Conservation (phyloP, 495 filamentous ascomycete species). For the Penicillium subrubescens region DNA sequence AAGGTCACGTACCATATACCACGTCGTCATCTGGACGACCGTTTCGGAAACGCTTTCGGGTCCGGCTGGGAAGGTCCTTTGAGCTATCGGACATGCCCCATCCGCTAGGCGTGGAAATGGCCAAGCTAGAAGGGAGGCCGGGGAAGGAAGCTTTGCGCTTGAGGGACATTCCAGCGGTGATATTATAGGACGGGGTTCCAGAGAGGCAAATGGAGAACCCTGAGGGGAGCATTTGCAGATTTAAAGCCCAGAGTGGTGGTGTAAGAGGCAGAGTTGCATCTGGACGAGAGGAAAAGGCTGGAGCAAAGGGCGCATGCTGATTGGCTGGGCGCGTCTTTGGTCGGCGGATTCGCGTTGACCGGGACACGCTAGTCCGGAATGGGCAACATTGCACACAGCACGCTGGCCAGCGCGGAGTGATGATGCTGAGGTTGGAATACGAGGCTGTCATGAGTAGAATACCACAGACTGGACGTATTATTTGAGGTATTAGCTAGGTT, state of each 20-base stretch:
- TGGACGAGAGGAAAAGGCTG: constrained; percentile 15
- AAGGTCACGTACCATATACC: constrained; percentile 45
- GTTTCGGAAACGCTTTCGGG: constrained; percentile 54
- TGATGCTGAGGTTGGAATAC: background rate
- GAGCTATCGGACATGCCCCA: constrained; percentile 33
- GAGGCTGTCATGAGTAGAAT: background rate
- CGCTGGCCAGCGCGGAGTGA: background rate
- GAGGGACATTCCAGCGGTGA: constrained; percentile 41
- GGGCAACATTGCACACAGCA: constrained; percentile 25
- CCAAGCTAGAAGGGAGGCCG: background rate
- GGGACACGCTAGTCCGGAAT: constrained; percentile 27
- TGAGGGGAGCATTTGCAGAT: constrained; percentile 6
- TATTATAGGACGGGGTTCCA: background rate
- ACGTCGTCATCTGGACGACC: constrained; percentile 49
- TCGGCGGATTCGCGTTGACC: constrained; percentile 25
- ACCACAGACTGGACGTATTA: background rate
- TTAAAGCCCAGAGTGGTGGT: background rate
- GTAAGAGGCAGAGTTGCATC: constrained; percentile 21
- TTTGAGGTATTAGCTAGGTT: background rate
- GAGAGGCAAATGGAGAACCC: background rate
- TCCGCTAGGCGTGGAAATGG: constrained; percentile 29
- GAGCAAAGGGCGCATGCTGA: constrained; percentile 11
- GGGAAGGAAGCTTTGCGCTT: constrained; percentile 55
- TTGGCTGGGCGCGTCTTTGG: constrained; percentile 24
- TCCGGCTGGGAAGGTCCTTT: constrained; percentile 51